phyloP scores from a whole-genome alignment of 164 flowering plant genomes.

The grape (Vitis vinifera) region ASM3070453v1 NC_081817.1:763501-764000 shows the following conservation, averaged over 20 bases:
- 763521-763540: too few species aligned
- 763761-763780: constrained; percentile 75
- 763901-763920: too few species aligned
- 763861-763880: too few species aligned
- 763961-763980: too few species aligned
- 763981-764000: too few species aligned
- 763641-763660: constrained; percentile 85
- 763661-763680: constrained; percentile 61
- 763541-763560: not conserved
- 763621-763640: constrained; percentile 83
- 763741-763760: constrained; percentile 79
- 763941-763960: too few species aligned
- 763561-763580: not conserved
- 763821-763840: constrained; percentile 19
- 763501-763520: not conserved
- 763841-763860: too few species aligned
- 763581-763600: constrained; percentile 67
- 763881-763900: too few species aligned
- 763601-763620: constrained; percentile 96
- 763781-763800: constrained; percentile 77
- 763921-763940: too few species aligned
- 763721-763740: constrained; percentile 73
- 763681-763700: constrained; percentile 74
- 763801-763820: constrained; percentile 60
- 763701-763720: constrained; percentile 59